Conservation (phyloP, 139 green algal genomes). For the Chlorella sorokiniana region DNA sequence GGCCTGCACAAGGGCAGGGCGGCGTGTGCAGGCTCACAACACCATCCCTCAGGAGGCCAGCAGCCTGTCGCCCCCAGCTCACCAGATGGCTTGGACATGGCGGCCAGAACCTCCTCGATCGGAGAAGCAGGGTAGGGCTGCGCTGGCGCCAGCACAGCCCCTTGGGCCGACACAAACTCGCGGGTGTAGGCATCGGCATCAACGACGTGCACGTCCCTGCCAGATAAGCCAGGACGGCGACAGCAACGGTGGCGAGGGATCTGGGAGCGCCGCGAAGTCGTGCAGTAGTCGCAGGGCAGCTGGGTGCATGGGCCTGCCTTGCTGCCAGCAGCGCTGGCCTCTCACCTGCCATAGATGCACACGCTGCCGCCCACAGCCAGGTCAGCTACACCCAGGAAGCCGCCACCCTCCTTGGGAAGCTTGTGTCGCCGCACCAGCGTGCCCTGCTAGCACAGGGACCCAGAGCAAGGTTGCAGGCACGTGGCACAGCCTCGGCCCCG, state of each 20-base stretch:
- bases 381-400: constrained; percentile 58
- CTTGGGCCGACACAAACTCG: constrained; percentile 35
- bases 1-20: not conserved
- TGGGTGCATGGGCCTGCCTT: too few species aligned
- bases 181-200: constrained; percentile 87
- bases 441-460: constrained; percentile 62
- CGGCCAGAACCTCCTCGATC: constrained; percentile 44
- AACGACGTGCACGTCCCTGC: constrained; percentile 73
- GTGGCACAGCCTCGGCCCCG: too few species aligned
- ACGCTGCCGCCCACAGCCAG: constrained; percentile 77
- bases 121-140: constrained; percentile 68
- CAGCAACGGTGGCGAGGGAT: too few species aligned
- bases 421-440: constrained; percentile 85
- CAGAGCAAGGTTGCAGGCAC: not conserved
- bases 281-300: too few species aligned
- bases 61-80: not conserved
- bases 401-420: constrained; percentile 62
- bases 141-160: constrained; percentile 43
- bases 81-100: constrained; percentile 38
- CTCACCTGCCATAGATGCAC: constrained; percentile 71
- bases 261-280: too few species aligned
- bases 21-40: not conserved
- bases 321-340: not conserved
- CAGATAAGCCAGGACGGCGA: not conserved
- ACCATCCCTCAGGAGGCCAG: too few species aligned